Percentiles rank a stretch among this genome's conserved stretches.
Conservation (phyloP, 2,329 filamentous ascomycete genomes). For the Colletotrichum magnum region DNA sequence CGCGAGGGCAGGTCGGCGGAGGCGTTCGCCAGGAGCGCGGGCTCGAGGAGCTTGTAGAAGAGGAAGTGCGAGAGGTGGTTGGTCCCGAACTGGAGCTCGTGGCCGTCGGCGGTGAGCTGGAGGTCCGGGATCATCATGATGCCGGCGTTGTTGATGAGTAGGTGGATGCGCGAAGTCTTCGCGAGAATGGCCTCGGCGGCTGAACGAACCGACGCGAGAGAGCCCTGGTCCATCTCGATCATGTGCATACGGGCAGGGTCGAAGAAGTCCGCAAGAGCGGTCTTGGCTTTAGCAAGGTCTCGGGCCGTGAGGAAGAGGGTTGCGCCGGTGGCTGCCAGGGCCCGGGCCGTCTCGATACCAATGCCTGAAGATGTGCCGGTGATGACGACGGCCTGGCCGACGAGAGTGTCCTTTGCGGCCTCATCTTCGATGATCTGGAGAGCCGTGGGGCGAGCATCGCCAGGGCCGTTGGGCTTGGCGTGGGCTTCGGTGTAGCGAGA, state of each 20-base stretch:
- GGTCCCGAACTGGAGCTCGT: slow-evolving; percentile 60
- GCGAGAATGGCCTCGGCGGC: slow-evolving; percentile 50
- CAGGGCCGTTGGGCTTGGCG: slow-evolving; percentile 46
- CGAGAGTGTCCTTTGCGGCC: slow-evolving; percentile 46
- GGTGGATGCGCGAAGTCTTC: slow-evolving; percentile 46
- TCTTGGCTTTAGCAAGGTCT: slow-evolving; percentile 49
- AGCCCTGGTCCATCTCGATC: not conserved
- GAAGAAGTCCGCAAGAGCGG: slow-evolving; percentile 43
- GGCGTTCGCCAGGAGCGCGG: slow-evolving; percentile 54
- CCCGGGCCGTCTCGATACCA: slow-evolving; percentile 54
- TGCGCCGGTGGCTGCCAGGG: slow-evolving; percentile 53
- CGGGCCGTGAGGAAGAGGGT: slow-evolving; percentile 53
- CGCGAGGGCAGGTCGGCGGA: slow-evolving; percentile 57
- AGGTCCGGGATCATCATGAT: slow-evolving; percentile 32
- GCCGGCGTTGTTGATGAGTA: slow-evolving; percentile 52
- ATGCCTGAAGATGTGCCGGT: slow-evolving; percentile 55
- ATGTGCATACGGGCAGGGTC: not conserved
- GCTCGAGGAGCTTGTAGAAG: slow-evolving; percentile 63
- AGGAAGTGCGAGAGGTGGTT: slow-evolving; percentile 69
- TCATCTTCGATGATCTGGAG: slow-evolving; percentile 56
- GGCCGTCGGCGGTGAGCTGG: slow-evolving; percentile 39
- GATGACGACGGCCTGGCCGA: slow-evolving; percentile 53
- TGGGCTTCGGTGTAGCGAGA: slow-evolving; percentile 24
- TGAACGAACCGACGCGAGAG: slow-evolving; percentile 28
- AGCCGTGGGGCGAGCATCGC: slow-evolving; percentile 57